Evolutionary conservation across 495 filamentous ascomycete species (phyloP), one percentile per base, ranked within the genome.

Genomic region (Aspergillus nidulans): DNA sequence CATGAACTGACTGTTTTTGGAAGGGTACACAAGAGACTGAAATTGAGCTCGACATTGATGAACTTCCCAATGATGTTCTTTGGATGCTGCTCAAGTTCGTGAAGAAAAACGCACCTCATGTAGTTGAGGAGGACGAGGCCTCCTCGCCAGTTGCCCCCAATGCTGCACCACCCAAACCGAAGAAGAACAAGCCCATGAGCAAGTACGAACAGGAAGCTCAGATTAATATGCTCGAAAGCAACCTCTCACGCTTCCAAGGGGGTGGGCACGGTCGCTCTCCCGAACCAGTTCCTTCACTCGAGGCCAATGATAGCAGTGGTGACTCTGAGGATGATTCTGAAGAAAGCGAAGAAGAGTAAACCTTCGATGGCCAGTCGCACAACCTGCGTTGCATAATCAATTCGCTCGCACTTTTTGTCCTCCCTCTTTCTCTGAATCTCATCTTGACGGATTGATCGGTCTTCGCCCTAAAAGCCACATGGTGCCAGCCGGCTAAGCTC

Each of bases 101-200:
- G 49, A 82, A 85, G 68, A 84, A 86, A 64, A 73, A 83, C 24
- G 81, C 78, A 30, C 85, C 87, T 0, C 60, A 79, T 10, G 69
- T 83, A 25, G 70, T 74, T 53, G 72, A 76, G 40, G 77, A 77
- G 18, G 75, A 78, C 26, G 69, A 76, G 3, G 47, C 61, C 50
- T 53, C 55, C 59, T 42, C 73, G 62, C 50, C 77, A 63, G n/a
- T 60, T 63, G 57, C 72, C 46, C 57, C 73, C 23, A 79, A 76
- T 20, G 71, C 80, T 15, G 74, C 82, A 0, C 66, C 81, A 13
- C 69, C 80, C 7, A 90, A 89, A 70, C 81, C 87, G 15, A 96
- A 95, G 77, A 98, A 98, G 80, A 96, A 98, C 74, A 97, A 97
- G 78, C 94, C 94, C 0, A 98, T 97, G 94, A 92, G 87, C 76